Evolutionary conservation across 2,329 filamentous ascomycete genomes (phyloP).

Genomic region (Trichoderma atrobrunneum): DNA sequence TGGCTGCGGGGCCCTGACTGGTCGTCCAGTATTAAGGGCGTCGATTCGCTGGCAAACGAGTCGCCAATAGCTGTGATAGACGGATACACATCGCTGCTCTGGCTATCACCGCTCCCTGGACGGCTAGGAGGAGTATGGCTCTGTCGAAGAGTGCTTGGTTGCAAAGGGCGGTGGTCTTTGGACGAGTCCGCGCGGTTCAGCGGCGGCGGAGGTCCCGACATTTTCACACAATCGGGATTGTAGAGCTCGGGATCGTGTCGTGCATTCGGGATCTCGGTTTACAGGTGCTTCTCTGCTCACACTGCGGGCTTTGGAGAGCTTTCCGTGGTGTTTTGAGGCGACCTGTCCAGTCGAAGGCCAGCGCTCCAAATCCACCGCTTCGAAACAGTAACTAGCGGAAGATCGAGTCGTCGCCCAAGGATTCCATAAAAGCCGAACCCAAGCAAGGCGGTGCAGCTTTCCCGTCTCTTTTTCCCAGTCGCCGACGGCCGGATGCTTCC

Average conservation of each 20-base stretch:
- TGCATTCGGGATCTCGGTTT: conserved; percentile 2
- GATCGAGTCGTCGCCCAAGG: neutral
- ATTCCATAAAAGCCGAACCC: neutral
- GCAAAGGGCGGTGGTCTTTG: conserved; percentile 40
- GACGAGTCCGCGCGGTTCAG: conserved; percentile 30
- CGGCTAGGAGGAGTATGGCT: conserved; percentile 38
- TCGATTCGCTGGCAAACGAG: conserved; percentile 44
- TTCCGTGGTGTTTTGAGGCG: neutral
- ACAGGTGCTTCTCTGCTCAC: neutral
- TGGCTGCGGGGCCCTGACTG: conserved; percentile 60
- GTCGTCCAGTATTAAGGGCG: conserved; percentile 44
- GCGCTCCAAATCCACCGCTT: neutral
- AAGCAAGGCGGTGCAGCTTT: neutral
- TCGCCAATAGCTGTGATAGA: conserved; percentile 15
- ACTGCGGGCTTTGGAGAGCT: neutral
- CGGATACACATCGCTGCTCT: conserved; percentile 16
- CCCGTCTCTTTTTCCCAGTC: neutral
- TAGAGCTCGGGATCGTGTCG: neutral
- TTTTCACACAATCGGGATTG: conserved; percentile 15
- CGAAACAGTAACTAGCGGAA: neutral
- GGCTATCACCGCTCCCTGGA: conserved; percentile 23
- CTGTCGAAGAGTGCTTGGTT: conserved; percentile 47
- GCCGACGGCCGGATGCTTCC: neutral
- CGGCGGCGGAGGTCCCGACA: conserved; percentile 28
- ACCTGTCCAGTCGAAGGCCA: neutral